phyloP scores from a whole-genome alignment of 768 basidiomycete genomes.

The Boletus fagicola region DNA sequence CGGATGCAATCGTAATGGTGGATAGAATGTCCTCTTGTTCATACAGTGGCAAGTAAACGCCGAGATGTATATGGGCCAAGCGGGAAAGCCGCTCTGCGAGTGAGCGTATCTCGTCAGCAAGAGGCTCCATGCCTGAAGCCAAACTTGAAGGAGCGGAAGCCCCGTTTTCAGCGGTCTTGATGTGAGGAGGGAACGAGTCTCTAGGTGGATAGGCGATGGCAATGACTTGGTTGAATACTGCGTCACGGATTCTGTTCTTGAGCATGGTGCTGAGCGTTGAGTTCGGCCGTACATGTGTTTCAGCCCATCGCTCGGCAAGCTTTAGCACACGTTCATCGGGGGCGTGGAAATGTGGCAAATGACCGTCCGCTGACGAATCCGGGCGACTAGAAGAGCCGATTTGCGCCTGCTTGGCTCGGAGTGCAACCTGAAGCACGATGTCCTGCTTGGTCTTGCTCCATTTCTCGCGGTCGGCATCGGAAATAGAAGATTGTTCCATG shows the following conservation, averaged over 20 bases:
- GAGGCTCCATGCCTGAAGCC: constrained; percentile 67
- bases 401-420: constrained; percentile 54
- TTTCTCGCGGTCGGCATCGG: constrained; percentile 44
- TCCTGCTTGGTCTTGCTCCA: constrained; percentile 60
- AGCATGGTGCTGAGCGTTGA: constrained; percentile 62
- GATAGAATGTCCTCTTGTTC: constrained; percentile 52
- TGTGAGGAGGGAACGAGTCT: constrained; percentile 34
- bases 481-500: constrained; percentile 23
- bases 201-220: constrained; percentile 49
- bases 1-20: constrained; percentile 16
- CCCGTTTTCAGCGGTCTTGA: constrained; percentile 27
- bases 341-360: constrained; percentile 22
- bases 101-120: constrained; percentile 61
- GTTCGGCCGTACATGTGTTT: constrained; percentile 57
- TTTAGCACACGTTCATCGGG: constrained; percentile 55
- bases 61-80: constrained; percentile 70
- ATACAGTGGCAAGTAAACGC: constrained; percentile 76
- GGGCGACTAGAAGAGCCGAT: constrained; percentile 25
- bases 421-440: constrained; percentile 73
- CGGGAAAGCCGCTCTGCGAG: constrained; percentile 72
- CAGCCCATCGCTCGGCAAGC: constrained; percentile 71
- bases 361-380: constrained; percentile 27
- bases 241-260: constrained; percentile 60
- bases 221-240: constrained; percentile 60
- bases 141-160: constrained; percentile 14